A percentile compares a stretch with the other conserved stretches of the same genome.
phyloP scores from a whole-genome alignment of 2,329 filamentous ascomycete species.

The Ophiostoma tasmaniense region DNA sequence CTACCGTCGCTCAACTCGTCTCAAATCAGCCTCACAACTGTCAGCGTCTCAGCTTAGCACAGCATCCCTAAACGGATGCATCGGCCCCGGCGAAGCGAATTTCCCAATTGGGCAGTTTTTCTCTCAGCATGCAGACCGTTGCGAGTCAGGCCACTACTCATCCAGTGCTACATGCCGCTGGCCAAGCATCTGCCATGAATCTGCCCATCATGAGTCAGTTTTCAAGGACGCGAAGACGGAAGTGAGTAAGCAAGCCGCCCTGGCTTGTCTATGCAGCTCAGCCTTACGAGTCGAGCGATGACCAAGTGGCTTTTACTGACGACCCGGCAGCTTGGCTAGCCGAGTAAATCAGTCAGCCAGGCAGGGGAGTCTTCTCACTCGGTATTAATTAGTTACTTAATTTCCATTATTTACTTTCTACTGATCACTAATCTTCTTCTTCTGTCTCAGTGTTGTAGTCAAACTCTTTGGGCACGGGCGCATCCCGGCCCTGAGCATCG shows the following conservation, averaged over 20 bases:
- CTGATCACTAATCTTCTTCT: conserved; percentile 5
- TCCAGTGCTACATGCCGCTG: not conserved
- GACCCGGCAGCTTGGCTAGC: not conserved
- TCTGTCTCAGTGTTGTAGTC: conserved; percentile 27
- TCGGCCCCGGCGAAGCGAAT: not conserved
- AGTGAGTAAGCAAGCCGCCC: not conserved
- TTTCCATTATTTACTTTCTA: not conserved
- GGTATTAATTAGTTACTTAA: not conserved
- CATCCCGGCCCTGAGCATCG: conserved; percentile 16
- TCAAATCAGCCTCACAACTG: not conserved
- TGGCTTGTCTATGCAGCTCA: not conserved
- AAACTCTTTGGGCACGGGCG: conserved; percentile 25
- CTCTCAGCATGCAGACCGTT: not conserved
- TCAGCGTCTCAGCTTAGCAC: not conserved
- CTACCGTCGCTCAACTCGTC: not conserved
- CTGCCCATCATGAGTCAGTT: not conserved
- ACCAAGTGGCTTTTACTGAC: not conserved
- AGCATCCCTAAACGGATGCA: not conserved
- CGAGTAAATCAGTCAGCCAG: not conserved
- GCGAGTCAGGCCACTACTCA: not conserved
- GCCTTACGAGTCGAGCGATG: not conserved
- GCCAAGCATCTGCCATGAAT: not conserved
- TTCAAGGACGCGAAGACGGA: not conserved
- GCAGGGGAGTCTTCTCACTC: not conserved
- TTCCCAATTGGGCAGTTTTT: not conserved